Conservation (phyloP, 129 eudicot genomes). For the Flaveria ramosissima region DNA sequence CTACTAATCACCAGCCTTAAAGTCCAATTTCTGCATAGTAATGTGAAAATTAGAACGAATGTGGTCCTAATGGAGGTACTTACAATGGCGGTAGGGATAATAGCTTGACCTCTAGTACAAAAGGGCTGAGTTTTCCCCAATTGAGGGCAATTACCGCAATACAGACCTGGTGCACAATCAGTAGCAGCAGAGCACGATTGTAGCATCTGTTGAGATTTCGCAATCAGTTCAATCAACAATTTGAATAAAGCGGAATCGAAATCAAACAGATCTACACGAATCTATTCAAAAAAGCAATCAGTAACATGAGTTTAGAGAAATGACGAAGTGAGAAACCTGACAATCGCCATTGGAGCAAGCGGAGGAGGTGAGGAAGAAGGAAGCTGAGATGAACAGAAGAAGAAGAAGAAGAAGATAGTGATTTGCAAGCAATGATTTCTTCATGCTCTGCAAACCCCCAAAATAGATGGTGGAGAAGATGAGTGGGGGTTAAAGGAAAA, state of each 20-base stretch:
- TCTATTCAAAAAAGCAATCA: conserved; percentile 16
- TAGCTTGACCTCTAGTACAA: conserved; percentile 88
- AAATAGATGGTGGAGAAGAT: too few relatives aligned
- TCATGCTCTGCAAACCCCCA: conserved; percentile 22
- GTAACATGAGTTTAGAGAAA: background rate
- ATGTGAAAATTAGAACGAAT: background rate
- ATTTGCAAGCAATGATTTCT: conserved; percentile 37
- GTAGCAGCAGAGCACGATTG: conserved; percentile 78
- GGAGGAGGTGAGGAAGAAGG: conserved; percentile 37
- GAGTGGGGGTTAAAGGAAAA: too few relatives aligned
- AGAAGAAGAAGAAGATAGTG: conserved; percentile 23
- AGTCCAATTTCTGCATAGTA: background rate
- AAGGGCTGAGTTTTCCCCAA: conserved; percentile 62
- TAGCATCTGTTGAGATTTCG: conserved; percentile 53
- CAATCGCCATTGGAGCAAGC: conserved; percentile 72
- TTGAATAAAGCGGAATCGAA: background rate
- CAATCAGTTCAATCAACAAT: conserved; percentile 24
- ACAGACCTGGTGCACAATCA: conserved; percentile 79
- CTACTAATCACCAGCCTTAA: background rate
- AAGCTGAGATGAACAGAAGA: conserved; percentile 27
- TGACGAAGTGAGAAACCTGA: conserved; percentile 43
- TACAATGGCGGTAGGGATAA: conserved; percentile 76
- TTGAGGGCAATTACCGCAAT: conserved; percentile 92
- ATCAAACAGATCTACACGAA: conserved; percentile 29
- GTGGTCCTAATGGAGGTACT: conserved; percentile 16